These are phyloP conservation scores for Kodamaea kakaduensis DNA, from an alignment of 805 yeast species.

Conservation along the genomic window DNA sequence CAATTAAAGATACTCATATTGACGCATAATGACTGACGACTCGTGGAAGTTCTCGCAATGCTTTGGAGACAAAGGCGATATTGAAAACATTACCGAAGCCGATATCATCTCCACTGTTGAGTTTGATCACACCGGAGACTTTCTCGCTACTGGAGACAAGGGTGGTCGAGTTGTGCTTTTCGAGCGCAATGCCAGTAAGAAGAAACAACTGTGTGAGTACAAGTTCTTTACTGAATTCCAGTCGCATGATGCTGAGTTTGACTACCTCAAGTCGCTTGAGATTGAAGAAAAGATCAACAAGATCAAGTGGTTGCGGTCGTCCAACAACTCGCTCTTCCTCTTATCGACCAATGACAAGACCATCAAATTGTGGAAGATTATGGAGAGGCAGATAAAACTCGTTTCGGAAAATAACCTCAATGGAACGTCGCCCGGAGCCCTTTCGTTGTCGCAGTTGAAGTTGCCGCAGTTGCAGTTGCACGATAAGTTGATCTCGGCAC, in stretches of 20 bases:
- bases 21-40: conserved; percentile 32
- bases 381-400: conserved; percentile 85
- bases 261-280: conserved; percentile 90
- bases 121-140: conserved; percentile 92
- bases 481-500: conserved; percentile 92
- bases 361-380: conserved; percentile 95
- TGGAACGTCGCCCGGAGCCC: conserved; percentile 17
- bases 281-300: conserved; percentile 98
- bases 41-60: conserved; percentile 91
- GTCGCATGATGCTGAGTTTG: conserved; percentile 97
- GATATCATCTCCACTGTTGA: conserved; percentile 97
- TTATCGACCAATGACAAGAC: conserved; percentile 95
- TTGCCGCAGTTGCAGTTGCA: conserved; percentile 90
- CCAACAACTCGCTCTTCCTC: conserved; percentile 85
- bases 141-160: conserved; percentile 95
- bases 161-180: conserved; percentile 97
- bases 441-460: conserved; percentile 46
- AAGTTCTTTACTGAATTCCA: conserved; percentile 96
- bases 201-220: conserved; percentile 74
- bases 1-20: no score
- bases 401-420: conserved; percentile 84
- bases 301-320: conserved; percentile 90
- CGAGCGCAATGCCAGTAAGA: conserved; percentile 75
- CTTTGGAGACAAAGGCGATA: conserved; percentile 98
- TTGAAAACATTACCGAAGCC: conserved; percentile 92